Evolutionary conservation across 208 protist genomes (phyloP).

Genomic region (Crithidia fasciculata): DNA sequence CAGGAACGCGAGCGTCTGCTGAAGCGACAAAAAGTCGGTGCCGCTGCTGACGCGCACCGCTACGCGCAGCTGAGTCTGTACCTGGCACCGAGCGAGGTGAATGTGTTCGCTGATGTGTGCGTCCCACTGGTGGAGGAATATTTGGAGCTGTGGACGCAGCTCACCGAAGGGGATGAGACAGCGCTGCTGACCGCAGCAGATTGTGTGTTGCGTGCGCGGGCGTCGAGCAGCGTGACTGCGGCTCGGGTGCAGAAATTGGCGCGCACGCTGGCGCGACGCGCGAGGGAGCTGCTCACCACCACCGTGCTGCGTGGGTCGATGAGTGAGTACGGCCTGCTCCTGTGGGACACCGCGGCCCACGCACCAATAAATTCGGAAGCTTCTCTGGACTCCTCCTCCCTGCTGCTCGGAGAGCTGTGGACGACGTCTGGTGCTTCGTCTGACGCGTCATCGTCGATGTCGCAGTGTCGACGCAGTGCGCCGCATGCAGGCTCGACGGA

Average conservation of each 20-base stretch:
- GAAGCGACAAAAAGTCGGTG: neutral
- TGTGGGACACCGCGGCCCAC: conserved; percentile 15
- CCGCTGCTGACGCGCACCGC: neutral
- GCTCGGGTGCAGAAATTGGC: neutral
- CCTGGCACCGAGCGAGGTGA: neutral
- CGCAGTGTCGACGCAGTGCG: neutral
- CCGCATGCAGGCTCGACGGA: neutral
- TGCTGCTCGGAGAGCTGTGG: too few species aligned
- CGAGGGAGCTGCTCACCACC: conserved; percentile 20
- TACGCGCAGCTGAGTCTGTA: neutral
- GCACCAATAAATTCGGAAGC: neutral
- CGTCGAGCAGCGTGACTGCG: neutral
- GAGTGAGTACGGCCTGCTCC: conserved; percentile 30
- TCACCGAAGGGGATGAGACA: conserved; percentile 16
- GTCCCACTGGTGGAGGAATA: conserved; percentile 24
- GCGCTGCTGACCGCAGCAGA: conserved; percentile 15
- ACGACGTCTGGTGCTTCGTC: too few species aligned
- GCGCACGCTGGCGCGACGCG: neutral
- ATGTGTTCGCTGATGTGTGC: conserved; percentile 22
- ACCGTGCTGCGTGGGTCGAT: conserved; percentile 26
- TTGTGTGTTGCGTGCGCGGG: neutral
- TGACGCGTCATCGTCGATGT: too few species aligned
- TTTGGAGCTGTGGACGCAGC: conserved; percentile 25
- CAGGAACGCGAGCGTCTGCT: too few species aligned
- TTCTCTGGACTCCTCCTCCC: too few species aligned